Percentiles rank a stretch among this genome's conserved stretches.
phyloP scores from a whole-genome alignment of 169 alveolate species.

The Eimeria necatrix region DNA sequence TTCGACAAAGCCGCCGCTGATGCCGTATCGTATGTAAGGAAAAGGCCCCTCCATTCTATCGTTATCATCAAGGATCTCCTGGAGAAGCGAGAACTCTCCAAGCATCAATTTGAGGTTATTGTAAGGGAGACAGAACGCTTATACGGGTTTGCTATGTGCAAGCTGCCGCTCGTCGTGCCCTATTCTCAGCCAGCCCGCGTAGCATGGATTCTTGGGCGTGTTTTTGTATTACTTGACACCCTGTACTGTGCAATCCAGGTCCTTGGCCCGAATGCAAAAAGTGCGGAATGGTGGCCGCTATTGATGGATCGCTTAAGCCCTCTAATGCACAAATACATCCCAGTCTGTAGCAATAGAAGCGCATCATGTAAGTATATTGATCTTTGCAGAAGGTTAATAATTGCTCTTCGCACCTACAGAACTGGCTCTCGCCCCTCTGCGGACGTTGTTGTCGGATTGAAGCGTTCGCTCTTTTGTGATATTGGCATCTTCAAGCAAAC shows the following conservation, averaged over 20 bases:
- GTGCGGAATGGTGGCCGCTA: neutral
- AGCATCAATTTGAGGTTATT: neutral
- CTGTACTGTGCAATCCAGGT: constrained; percentile 5
- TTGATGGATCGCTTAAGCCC: neutral
- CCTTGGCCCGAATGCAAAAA: neutral
- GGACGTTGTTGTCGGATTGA: neutral
- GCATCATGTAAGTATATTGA: neutral
- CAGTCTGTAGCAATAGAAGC: no score
- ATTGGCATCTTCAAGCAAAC: neutral
- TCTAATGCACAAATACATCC: neutral
- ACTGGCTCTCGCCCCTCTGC: constrained; percentile 3
- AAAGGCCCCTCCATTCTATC: neutral
- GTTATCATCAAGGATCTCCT: neutral
- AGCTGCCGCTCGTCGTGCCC: neutral
- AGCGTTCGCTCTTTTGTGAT: constrained; percentile 21
- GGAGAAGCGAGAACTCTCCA: neutral
- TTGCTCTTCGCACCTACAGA: neutral
- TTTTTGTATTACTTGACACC: constrained; percentile 1
- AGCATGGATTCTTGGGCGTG: neutral
- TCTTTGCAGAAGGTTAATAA: neutral
- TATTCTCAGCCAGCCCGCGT: neutral
- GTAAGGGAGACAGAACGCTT: neutral
- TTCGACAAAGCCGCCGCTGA: neutral
- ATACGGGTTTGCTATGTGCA: neutral
- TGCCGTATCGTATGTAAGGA: neutral